Percentiles rank a stretch among this genome's conserved stretches.
Evolutionary conservation across 2,329 filamentous ascomycete genomes (phyloP).

Genomic region (Thielaviopsis populi): DNA sequence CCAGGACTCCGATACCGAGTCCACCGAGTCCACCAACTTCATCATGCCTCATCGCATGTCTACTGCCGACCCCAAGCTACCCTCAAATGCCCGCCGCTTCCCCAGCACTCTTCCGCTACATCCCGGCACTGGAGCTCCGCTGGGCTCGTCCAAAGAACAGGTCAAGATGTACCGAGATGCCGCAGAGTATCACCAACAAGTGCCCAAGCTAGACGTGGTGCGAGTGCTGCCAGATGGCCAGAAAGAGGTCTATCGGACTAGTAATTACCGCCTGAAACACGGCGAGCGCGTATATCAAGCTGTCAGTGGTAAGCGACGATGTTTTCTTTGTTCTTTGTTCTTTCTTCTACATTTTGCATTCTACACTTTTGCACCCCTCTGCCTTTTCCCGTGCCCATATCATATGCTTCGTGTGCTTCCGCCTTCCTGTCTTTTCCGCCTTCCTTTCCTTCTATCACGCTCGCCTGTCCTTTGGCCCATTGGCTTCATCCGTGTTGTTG

Average conservation of each 20-base stretch:
- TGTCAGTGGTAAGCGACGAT: conserved; percentile 9
- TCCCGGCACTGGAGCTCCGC: not conserved
- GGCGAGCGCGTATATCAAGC: conserved; percentile 13
- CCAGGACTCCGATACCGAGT: conserved; percentile 2
- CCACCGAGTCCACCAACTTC: not conserved
- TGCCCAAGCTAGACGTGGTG: conserved; percentile 8
- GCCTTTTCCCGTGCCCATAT: not conserved
- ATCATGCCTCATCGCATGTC: conserved; percentile 6
- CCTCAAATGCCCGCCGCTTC: conserved; percentile 1
- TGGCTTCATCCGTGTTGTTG: not conserved
- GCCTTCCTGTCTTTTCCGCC: not conserved
- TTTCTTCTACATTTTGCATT: not conserved
- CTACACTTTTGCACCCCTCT: not conserved
- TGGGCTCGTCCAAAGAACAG: conserved; percentile 12
- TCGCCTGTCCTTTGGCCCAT: not conserved
- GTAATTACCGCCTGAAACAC: not conserved
- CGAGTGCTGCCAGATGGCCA: conserved; percentile 2
- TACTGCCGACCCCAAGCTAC: not conserved
- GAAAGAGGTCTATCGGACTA: conserved; percentile 5
- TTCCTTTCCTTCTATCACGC: not conserved
- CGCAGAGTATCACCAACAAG: not conserved
- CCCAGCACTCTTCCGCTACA: conserved; percentile 8
- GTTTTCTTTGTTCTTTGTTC: not conserved
- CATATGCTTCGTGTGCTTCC: not conserved
- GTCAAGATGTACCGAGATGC: conserved; percentile 13